Conservation (phyloP, 139 green algal species). For the Chlamydomonas eustigma region DNA sequence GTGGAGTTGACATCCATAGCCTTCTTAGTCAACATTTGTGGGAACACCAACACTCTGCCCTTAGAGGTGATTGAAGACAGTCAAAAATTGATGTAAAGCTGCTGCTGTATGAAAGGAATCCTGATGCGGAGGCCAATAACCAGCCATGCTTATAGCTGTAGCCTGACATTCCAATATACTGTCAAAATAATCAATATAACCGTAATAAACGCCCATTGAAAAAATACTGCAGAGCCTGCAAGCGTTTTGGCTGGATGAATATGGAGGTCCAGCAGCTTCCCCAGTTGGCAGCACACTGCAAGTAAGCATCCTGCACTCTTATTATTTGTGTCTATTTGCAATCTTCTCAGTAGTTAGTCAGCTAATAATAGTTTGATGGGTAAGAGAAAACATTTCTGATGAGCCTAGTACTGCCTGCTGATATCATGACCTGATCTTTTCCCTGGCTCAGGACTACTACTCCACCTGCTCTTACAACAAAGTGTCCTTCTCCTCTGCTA, state of each 20-base stretch:
- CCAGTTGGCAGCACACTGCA: neutral
- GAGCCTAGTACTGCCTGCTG: no score
- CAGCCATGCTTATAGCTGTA: no score
- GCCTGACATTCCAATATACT: neutral
- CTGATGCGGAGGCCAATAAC: no score
- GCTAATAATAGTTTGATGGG: neutral
- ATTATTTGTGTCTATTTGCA: neutral
- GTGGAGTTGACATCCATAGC: slow-evolving; percentile 5
- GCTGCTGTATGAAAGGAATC: no score
- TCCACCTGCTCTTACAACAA: slow-evolving; percentile 14
- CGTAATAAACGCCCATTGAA: no score
- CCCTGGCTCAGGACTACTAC: slow-evolving; percentile 9
- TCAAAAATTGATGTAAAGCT: no score
- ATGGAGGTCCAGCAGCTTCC: neutral
- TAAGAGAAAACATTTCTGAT: neutral
- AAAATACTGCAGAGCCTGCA: slow-evolving; percentile 6
- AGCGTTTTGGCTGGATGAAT: neutral
- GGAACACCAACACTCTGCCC: neutral
- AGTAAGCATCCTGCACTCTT: neutral
- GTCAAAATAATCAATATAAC: no score
- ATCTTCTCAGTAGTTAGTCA: neutral
- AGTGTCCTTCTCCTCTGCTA: neutral
- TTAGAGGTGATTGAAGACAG: neutral
- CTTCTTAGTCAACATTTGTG: slow-evolving; percentile 14
- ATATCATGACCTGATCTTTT: neutral